Evolutionary conservation across 192 early-diverging fungal genomes (phyloP).

Genomic region (Cetraspora pellucida): DNA sequence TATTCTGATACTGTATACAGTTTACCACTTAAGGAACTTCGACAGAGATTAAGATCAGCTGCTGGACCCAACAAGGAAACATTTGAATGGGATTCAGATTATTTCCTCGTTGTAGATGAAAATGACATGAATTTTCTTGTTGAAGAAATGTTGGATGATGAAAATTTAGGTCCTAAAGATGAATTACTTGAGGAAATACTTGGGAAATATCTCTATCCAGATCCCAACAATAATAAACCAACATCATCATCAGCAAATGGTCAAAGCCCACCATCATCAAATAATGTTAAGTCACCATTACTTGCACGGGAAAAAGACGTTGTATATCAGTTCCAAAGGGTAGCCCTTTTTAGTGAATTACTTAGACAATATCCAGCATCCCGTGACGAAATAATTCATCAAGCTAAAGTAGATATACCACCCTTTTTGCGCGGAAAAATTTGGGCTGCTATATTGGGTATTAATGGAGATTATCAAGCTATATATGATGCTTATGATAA

Average conservation of each 20-base stretch:
- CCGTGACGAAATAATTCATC: constrained; percentile 55
- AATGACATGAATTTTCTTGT: constrained; percentile 62
- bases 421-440: constrained; percentile 63
- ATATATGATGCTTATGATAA: constrained; percentile 58
- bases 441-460: constrained; percentile 67
- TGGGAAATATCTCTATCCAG: constrained; percentile 5
- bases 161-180: constrained; percentile 40
- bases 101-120: constrained; percentile 58
- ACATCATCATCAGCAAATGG: constrained; percentile 4
- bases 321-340: constrained; percentile 61
- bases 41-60: constrained; percentile 45
- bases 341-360: constrained; percentile 56
- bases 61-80: constrained; percentile 48
- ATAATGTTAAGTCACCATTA: constrained; percentile 49
- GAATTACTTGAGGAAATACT: constrained; percentile 35
- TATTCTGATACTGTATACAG: constrained; percentile 53
- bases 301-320: constrained; percentile 60
- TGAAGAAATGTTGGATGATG: constrained; percentile 35
- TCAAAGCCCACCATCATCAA: constrained; percentile 33
- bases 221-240: not conserved
- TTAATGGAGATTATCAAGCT: constrained; percentile 57
- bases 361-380: constrained; percentile 62
- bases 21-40: constrained; percentile 54
- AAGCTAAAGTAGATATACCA: constrained; percentile 64
- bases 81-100: constrained; percentile 60